Evolutionary conservation across 768 basidiomycete genomes (phyloP), one percentile per base, ranked within the genome.

Genomic region (Panaeolus papilionaceus): DNA sequence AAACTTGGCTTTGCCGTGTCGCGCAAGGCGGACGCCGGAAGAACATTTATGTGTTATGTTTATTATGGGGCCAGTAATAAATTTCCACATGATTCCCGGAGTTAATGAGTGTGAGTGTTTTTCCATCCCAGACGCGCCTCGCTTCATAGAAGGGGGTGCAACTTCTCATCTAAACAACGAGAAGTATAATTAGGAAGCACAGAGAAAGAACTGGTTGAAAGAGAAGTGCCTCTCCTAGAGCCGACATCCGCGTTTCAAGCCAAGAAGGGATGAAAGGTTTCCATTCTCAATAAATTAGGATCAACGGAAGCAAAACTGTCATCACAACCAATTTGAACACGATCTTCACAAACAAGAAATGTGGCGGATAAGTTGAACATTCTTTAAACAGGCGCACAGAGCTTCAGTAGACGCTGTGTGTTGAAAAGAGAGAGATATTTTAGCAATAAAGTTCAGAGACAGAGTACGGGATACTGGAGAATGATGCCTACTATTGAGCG

Each of bases 21-120:
- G 20, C 18, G 7, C 54, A 58, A 16, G 23, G 28, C 28, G 54
- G 54, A 58, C 26, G 54, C 54, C 54, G 54, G 28, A 33, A 28
- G 10, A 33, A 28, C 47, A 51, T 23, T 51, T 26, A 58, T 28
- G 2, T 58, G 33, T 33, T 12, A 58, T 58, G 33, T 58, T 33
- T 28, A 16, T 58, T 28, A 33, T 58, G 26, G 11, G 16, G 10
- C 16, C 18, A 3, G 28, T 26, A 12, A 28, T 16, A 8, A 18
- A 18, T 44, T 58, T 58, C 54, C 54, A 58, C 54, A 58, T 58
- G 54, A 58, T 58, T 58, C 54, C 54, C 54, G 54, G 54, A 58
- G 54, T 58, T 58, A 58, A 58, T 58, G 54, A 58, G 54, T 33
- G 54, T 58, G 54, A 33, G 54, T 58, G 54, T 58, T 58, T 58